These are phyloP conservation scores for Aristolochia fimbriata DNA, from an alignment of 164 flowering plant genomes.

Conservation along the genomic window DNA sequence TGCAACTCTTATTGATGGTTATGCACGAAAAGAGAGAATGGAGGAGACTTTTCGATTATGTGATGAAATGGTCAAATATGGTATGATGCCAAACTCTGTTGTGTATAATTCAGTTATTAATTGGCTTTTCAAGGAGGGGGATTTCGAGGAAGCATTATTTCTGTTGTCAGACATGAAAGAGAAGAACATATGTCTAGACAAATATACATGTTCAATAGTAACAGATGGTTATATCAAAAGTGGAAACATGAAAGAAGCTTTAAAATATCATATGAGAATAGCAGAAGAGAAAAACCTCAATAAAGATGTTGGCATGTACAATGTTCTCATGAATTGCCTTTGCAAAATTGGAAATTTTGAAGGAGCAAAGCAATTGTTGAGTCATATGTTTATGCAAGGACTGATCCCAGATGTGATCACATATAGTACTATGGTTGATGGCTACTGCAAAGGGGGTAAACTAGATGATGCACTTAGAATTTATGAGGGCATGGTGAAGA, in stretches of 20 bases:
- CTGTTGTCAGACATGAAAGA: constrained; percentile 33
- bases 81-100: constrained; percentile 26
- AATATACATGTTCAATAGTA: constrained; percentile 28
- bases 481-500: constrained; percentile 22
- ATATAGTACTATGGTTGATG: constrained; percentile 31
- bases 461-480: constrained; percentile 24
- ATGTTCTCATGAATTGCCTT: constrained; percentile 30
- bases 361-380: constrained; percentile 27
- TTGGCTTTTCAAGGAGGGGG: constrained; percentile 36
- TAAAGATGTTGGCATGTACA: constrained; percentile 22
- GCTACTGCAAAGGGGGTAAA: constrained; percentile 26
- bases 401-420: constrained; percentile 31
- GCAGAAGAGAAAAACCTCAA: constrained; percentile 12
- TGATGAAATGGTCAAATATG: constrained; percentile 30
- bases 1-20: constrained; percentile 36
- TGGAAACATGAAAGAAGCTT: constrained; percentile 28
- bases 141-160: constrained; percentile 24
- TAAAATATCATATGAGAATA: constrained; percentile 15
- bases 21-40: constrained; percentile 23
- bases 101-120: constrained; percentile 33
- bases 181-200: constrained; percentile 23
- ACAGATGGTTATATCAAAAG: constrained; percentile 24
- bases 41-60: constrained; percentile 30
- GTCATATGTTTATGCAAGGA: constrained; percentile 28
- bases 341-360: constrained; percentile 15